Evolutionary conservation across 495 filamentous ascomycete genomes (phyloP).

Genomic region (Aspergillus leporis): DNA sequence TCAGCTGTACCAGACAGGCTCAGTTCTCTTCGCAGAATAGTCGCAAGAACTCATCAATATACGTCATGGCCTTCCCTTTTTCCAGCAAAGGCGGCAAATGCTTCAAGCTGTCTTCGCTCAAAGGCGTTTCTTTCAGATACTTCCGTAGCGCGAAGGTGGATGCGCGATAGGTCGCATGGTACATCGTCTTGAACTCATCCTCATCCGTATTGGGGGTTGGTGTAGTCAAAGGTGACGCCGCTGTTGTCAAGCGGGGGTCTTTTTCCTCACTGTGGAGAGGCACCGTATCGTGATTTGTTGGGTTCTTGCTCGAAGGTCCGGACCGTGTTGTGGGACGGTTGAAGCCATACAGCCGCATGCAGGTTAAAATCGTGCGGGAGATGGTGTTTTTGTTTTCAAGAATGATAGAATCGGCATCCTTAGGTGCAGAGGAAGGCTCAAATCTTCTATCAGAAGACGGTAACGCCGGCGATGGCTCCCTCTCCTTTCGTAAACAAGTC

Average conservation of each 20-base stretch:
- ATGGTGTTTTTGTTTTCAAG: constrained; percentile 45
- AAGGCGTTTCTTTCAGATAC: constrained; percentile 36
- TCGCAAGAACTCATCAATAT: constrained; percentile 46
- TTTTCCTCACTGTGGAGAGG: constrained; percentile 13
- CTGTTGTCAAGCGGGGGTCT: constrained; percentile 12
- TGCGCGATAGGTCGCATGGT: constrained; percentile 65
- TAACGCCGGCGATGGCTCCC: constrained; percentile 17
- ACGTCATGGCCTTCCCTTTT: constrained; percentile 46
- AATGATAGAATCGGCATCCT: constrained; percentile 38
- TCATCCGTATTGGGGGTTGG: constrained; percentile 37
- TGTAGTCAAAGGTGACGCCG: constrained; percentile 10
- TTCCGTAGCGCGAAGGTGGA: constrained; percentile 58
- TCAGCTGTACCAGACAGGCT: constrained; percentile 23
- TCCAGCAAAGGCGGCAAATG: constrained; percentile 31
- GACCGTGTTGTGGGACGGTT: constrained; percentile 45
- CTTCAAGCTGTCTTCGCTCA: constrained; percentile 8
- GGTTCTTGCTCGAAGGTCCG: constrained; percentile 18
- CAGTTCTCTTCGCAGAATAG: constrained; percentile 48
- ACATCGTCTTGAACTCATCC: constrained; percentile 66
- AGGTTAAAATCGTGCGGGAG: constrained; percentile 55
- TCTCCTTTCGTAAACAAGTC: constrained; percentile 17
- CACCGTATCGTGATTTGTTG: constrained; percentile 21
- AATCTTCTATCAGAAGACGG: constrained; percentile 20
- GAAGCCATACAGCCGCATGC: constrained; percentile 64
- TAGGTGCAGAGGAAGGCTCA: constrained; percentile 20